Base-by-base conservation (phyloP, 2,329 filamentous ascomycete species). In the Tolypocladium paradoxum region DNA sequence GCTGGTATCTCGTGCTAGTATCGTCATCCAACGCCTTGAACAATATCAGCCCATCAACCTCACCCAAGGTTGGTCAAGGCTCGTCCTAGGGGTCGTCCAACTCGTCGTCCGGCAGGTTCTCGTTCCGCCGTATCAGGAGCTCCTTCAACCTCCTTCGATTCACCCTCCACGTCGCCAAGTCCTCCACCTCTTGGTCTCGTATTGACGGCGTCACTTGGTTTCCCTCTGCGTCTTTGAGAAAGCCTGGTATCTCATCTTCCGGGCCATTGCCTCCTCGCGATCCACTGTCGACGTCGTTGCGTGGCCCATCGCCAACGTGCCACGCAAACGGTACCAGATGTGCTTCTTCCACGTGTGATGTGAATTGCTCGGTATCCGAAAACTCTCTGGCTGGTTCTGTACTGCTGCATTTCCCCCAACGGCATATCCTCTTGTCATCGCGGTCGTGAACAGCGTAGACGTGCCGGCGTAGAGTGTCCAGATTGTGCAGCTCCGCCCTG, bases 401-500 rank as follows among this genome's bases (percentile, higher is more conserved):
- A 27, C 40, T 43, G 0, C 52, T 59, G 53, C 70, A 72, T 8
- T 61, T 61, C 8, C 61, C 64, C 70, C 70, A 72, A 0, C 54
- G 53, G 45, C 68, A 72, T 33, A 53, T 37, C 20, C 48, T 34
- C 12, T 48, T n/a, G 2, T 43, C 27, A 16, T 52, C 53, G n/a
- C 56, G 45, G 1, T 58, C 69, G 61, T 85, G 82, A 3, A 83
- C 71, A 16, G 73, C 59, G 20, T 66, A 61, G 16, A 85, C 65
- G 57, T 85, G 82, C 53, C 68, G 70, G 27, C 76, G 71, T 40
- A 85, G 64, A 11, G 81, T 85, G 14, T 78, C 77, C 53, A 83
- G 65, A 60, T 85, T 85, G 50, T 84, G 80, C 47, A 85, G 68
- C 65, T 84, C 78, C 4, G 82, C 82, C 33, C 70, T 73, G 60